Evolutionary conservation across 2,329 filamentous ascomycete genomes (phyloP), one percentile per base, ranked within the genome.

Genomic region (Neonectria faginata): DNA sequence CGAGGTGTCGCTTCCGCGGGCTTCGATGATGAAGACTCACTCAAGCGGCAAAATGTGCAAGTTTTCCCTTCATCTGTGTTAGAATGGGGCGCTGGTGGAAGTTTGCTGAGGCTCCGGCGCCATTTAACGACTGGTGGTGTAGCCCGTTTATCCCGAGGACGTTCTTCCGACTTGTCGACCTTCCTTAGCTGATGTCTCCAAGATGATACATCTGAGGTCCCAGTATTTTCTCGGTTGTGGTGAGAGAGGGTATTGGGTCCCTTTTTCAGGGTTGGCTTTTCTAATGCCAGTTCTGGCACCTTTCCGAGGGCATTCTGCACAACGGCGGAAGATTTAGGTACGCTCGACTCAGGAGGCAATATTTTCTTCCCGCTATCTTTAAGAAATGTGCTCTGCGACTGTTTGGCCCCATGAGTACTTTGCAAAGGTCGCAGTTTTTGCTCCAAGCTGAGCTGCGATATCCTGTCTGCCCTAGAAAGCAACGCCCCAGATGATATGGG

Each of bases 101-200:
- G 65, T 54, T 68, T 70, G 57, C 70, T 72, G 47, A 74, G 68
- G 48, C 72, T 72, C 20, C 59, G 65, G 18, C 66, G 70, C 72
- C 70, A 74, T 47, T 60, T 68, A 41, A 65, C 29, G 25, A 66
- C 53, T 44, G 70, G 64, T 44, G 66, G 62, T 39, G 63, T 70
- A 25, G 57, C 11, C 12, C 52, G 50, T 55, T 65, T 71, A 20
- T 52, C 42, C 25, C 39, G 50, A 44, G 57, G 51, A 41, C 65
- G 55, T 9, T 70, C 68, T 50, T 68, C 60, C 31, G 69, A 69
- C 56, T 50, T 65, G 18, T 67, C 67, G 11, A 73, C 65, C 41
- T 69, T 74, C n/a, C 67, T 72, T 27, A 74, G 57, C 41, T 73
- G 72, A 18, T 68, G 65, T 55, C 70, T 73, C 69, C 59, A 71